phyloP scores from a whole-genome alignment of 371 early-diverging fungal genomes.

The Mortierella sp. region DNA sequence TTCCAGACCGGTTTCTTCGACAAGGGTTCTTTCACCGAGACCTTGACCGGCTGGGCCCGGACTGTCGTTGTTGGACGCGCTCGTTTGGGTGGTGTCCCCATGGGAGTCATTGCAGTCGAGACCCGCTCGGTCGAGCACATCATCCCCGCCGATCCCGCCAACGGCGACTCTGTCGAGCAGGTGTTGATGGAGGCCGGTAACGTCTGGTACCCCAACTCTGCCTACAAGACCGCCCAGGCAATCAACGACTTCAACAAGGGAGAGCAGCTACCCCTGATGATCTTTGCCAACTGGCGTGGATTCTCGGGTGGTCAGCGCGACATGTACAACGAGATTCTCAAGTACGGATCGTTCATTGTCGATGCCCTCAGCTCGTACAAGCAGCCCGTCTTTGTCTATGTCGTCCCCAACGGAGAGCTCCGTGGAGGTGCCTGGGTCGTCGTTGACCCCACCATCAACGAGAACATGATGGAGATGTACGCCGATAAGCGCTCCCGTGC shows the following conservation, averaged over 20 bases:
- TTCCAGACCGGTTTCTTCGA: slow-evolving; percentile 95
- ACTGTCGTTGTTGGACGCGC: slow-evolving; percentile 95
- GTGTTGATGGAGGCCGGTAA: slow-evolving; percentile 94
- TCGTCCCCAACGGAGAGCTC: slow-evolving; percentile 95
- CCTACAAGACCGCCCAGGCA: slow-evolving; percentile 98
- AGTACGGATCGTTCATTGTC: slow-evolving; percentile 98
- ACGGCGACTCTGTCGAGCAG: slow-evolving; percentile 90
- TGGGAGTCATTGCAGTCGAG: slow-evolving; percentile 98
- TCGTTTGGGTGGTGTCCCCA: slow-evolving; percentile 95
- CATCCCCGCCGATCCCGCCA: slow-evolving; percentile 96
- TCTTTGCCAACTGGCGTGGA: slow-evolving; percentile 99
- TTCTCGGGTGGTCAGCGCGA: slow-evolving; percentile 99
- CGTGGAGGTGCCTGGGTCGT: slow-evolving; percentile 99
- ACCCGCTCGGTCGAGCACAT: slow-evolving; percentile 92
- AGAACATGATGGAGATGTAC: slow-evolving; percentile 98
- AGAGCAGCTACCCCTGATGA: slow-evolving; percentile 97
- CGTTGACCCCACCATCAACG: slow-evolving; percentile 98
- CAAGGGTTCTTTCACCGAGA: slow-evolving; percentile 91
- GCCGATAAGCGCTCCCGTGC: slow-evolving; percentile 93
- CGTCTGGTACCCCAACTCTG: slow-evolving; percentile 99
- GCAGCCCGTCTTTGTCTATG: slow-evolving; percentile 98
- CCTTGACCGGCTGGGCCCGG: slow-evolving; percentile 79
- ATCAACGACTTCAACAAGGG: slow-evolving; percentile 99
- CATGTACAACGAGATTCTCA: slow-evolving; percentile 98
- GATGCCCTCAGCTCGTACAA: slow-evolving; percentile 94